Evolutionary conservation across 225 moss, liverwort and hornwort genomes (phyloP), one percentile per base, ranked within the genome.

Genomic region (Sphagnum tenellum): DNA sequence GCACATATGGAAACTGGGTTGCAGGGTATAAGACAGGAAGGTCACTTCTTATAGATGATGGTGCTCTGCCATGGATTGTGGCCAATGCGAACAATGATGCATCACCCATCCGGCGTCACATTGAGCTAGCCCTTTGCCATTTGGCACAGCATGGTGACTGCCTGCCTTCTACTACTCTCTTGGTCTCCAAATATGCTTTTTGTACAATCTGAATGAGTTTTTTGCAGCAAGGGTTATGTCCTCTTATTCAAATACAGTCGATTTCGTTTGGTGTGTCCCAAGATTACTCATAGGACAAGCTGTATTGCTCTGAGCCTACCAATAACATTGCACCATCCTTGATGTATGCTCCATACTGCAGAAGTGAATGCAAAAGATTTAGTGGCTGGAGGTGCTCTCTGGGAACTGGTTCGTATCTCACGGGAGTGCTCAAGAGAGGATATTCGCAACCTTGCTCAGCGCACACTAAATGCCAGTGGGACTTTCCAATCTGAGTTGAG

Each of bases 81-180:
- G 89, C 91, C 4, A 95, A 95, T 70, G 91, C 94, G 10, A 95
- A 91, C 71, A 95, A 95, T 65, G 89, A 95, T 67, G 94, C 89
- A 8, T 92, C 94, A 58, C 91, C 91, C 50, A 89, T 95, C 59
- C 77, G 91, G 64, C 89, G 89, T 64, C 91, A 95, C 51, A 95
- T 95, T 72, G 91, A 95, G 71, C 88, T 95, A 45, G 94, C 94
- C 47, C 71, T 95, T 3, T 95, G 94, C 75, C 89, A 95, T 78
- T 73, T 95, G 60, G 91, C 91, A 48, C 94, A 92, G 71, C 91
- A 95, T 83, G 94, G 90, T 88, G 75, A 60, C 55, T 49, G 47
- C 46, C 65, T 75, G 62, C 62, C 5, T 29, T 29, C 29, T 29
- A 29, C 55, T 47, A 47, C n/a, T 50, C 11, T 46, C 14, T 10